A percentile compares a stretch with the other conserved stretches of the same genome.
phyloP scores from a whole-genome alignment of 148 eudicot genomes.

The Silene conica region DNA sequence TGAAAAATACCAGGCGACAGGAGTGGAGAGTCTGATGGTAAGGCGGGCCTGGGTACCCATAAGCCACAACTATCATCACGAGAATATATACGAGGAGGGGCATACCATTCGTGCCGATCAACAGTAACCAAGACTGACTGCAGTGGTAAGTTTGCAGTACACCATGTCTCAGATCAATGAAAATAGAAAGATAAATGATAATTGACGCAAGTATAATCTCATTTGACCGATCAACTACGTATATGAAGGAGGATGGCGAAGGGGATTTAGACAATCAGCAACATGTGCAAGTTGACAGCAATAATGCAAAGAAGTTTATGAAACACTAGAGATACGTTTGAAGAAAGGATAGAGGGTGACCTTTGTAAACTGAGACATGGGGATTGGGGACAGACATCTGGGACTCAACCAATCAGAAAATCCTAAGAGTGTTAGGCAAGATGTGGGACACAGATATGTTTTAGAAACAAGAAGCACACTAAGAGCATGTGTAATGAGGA shows the following conservation, averaged over 20 bases:
- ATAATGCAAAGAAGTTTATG: not conserved
- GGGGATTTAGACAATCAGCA: not conserved
- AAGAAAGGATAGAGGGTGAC: not conserved
- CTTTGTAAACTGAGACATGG: not conserved
- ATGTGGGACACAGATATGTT: constrained; percentile 2
- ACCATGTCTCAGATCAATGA: not conserved
- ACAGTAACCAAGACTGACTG: constrained; percentile 69
- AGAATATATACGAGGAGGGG: constrained; percentile 70
- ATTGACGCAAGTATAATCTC: not conserved
- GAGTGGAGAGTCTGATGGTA: constrained; percentile 58
- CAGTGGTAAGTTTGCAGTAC: not conserved
- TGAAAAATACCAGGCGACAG: constrained; percentile 34
- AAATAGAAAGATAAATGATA: not conserved
- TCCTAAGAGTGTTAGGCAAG: not conserved
- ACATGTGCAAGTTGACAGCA: not conserved
- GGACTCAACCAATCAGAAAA: constrained; percentile 3
- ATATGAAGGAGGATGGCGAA: not conserved
- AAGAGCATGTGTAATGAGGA: too few species aligned
- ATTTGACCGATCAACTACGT: not conserved
- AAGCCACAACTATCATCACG: constrained; percentile 81
- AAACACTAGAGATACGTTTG: not conserved
- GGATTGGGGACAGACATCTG: not conserved
- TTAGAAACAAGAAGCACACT: constrained; percentile 7
- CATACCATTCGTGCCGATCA: constrained; percentile 98
- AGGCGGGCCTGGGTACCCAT: constrained; percentile 60